These are phyloP conservation scores for Azolla pinnata DNA, from an alignment of 75 land plant genomes.

Conservation along the genomic window DNA sequence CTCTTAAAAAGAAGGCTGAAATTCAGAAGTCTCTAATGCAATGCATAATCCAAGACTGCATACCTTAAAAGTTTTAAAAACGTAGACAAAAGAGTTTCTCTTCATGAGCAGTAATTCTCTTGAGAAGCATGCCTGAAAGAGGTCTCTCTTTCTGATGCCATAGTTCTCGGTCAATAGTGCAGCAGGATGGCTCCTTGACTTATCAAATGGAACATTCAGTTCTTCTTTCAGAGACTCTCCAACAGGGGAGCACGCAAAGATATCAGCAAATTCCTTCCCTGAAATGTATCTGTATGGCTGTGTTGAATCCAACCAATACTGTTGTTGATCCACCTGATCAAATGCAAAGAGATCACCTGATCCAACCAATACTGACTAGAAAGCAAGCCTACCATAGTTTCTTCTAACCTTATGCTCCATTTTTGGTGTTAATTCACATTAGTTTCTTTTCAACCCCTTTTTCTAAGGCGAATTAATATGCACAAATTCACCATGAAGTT, in stretches of 20 bases:
- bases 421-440: no score
- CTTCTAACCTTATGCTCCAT: no score
- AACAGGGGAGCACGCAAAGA: conserved; percentile 17
- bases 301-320: conserved; percentile 26
- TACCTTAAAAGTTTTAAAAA: conserved; percentile 35
- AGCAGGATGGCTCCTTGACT: conserved; percentile 25
- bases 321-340: conserved; percentile 36
- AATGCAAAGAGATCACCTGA: no score
- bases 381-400: no score
- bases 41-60: no score
- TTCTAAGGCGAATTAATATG: no score
- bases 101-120: conserved; percentile 40
- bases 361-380: no score
- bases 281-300: conserved; percentile 21
- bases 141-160: conserved; percentile 31
- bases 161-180: conserved; percentile 36
- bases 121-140: conserved; percentile 28
- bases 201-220: conserved; percentile 26
- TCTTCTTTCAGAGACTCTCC: conserved; percentile 18
- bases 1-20: no score
- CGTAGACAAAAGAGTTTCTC: conserved; percentile 32
- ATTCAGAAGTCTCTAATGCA: no score
- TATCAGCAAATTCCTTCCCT: conserved; percentile 21
- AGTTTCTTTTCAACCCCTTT: no score
- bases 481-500: no score